Conservation (phyloP, 228 moss, liverwort and hornwort genomes). For the Sphagnum magellanicum region DNA sequence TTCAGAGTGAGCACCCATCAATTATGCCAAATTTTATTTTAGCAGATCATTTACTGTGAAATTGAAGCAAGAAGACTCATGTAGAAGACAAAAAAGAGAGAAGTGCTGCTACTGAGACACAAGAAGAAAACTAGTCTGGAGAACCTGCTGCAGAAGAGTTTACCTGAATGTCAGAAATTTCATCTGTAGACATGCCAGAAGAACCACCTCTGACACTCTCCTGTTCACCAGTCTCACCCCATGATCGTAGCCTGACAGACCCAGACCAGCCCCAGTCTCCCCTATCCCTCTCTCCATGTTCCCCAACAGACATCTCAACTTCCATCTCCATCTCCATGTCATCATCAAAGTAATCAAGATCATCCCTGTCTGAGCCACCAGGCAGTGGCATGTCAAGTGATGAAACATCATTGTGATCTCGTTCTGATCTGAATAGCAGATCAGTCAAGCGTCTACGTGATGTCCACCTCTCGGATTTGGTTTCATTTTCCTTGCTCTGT, state of each 20-base stretch:
- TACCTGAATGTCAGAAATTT: not conserved
- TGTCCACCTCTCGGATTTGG: constrained; percentile 28
- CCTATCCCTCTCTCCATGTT: constrained; percentile 30
- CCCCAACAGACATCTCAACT: constrained; percentile 47
- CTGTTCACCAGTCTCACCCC: constrained; percentile 35
- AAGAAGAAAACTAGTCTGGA: not conserved
- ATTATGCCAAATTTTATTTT: too few relatives aligned
- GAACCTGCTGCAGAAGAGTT: not conserved
- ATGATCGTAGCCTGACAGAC: constrained; percentile 47
- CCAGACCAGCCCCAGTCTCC: constrained; percentile 42
- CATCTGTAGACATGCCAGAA: not conserved
- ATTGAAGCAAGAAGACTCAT: not conserved
- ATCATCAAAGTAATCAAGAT: constrained; percentile 18
- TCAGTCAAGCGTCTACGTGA: constrained; percentile 30
- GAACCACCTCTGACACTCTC: not conserved
- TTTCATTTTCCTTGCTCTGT: constrained; percentile 17
- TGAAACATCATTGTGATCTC: constrained; percentile 22
- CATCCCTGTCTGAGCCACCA: constrained; percentile 38
- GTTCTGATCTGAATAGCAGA: constrained; percentile 31
- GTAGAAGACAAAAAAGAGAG: not conserved
- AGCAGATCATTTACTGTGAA: too few relatives aligned
- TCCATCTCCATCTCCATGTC: constrained; percentile 38
- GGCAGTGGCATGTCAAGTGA: constrained; percentile 25
- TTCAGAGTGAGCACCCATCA: not conserved
- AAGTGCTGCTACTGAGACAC: not conserved